Conservation (phyloP, 257 asterid genomes). For the Solanum rostratum region DNA sequence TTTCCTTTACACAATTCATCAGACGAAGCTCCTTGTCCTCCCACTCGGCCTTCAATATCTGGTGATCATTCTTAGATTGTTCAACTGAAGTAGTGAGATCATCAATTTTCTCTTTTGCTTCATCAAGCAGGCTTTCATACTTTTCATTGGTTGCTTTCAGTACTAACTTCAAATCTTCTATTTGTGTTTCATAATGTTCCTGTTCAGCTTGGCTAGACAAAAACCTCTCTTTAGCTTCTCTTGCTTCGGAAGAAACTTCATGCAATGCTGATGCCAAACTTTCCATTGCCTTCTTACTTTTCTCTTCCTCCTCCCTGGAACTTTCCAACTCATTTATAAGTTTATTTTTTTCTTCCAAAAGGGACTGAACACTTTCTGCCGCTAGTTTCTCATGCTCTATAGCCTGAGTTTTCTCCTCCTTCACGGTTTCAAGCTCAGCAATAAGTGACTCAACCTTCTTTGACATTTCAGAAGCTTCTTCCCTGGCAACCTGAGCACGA, state of each 20-base stretch:
- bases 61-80: slow-evolving; percentile 45
- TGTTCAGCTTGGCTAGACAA: slow-evolving; percentile 54
- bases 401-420: slow-evolving; percentile 64
- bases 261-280: slow-evolving; percentile 89
- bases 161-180: slow-evolving; percentile 72
- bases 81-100: slow-evolving; percentile 37
- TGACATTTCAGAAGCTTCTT: slow-evolving; percentile 55
- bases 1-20: slow-evolving; percentile 38
- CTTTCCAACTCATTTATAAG: slow-evolving; percentile 54
- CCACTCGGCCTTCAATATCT: slow-evolving; percentile 46
- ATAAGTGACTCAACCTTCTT: slow-evolving; percentile 52
- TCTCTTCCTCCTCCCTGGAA: slow-evolving; percentile 88
- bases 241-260: slow-evolving; percentile 86
- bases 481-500: slow-evolving; percentile 41
- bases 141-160: slow-evolving; percentile 82
- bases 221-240: slow-evolving; percentile 79
- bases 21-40: slow-evolving; percentile 67
- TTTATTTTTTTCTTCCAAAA: slow-evolving; percentile 68
- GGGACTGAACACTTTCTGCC: slow-evolving; percentile 58
- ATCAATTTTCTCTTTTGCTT: slow-evolving; percentile 63
- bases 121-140: slow-evolving; percentile 72
- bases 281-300: slow-evolving; percentile 88
- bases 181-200: slow-evolving; percentile 56
- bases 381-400: slow-evolving; percentile 78
- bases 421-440: slow-evolving; percentile 55